These are phyloP conservation scores for Oleoguttula mirabilis DNA, from an alignment of 495 filamentous ascomycete genomes.

Conservation along the genomic window DNA sequence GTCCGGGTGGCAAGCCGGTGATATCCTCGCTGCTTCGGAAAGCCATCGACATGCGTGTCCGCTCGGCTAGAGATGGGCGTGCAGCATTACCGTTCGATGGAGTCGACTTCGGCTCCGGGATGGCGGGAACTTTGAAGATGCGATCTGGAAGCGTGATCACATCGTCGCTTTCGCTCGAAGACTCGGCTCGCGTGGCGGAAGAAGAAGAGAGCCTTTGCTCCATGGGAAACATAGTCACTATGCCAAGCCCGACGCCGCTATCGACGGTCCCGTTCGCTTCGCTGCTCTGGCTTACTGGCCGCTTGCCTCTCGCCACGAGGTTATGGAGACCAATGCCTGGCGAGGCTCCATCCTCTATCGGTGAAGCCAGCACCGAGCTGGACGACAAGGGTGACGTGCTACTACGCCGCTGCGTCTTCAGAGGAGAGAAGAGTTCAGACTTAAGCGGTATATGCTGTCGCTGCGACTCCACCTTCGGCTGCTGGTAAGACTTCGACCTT, in stretches of 20 bases:
- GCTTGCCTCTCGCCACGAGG: too few species aligned
- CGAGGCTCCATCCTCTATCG: too few species aligned
- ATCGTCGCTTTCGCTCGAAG: too few species aligned
- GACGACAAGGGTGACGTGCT: too few species aligned
- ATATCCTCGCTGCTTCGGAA: slow-evolving; percentile 13
- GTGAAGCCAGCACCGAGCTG: too few species aligned
- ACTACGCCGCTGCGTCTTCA: slow-evolving; percentile 10
- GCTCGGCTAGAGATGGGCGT: slow-evolving; percentile 32
- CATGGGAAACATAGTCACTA: too few species aligned
- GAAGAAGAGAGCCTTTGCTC: too few species aligned
- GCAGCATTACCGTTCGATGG: background rate
- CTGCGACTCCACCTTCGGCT: slow-evolving; percentile 13
- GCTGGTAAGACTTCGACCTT: slow-evolving; percentile 4
- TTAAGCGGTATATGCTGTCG: slow-evolving; percentile 13
- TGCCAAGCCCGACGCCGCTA: background rate
- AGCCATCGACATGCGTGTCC: slow-evolving; percentile 35
- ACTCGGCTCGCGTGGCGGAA: too few species aligned
- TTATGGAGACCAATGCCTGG: background rate
- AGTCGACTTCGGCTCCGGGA: background rate
- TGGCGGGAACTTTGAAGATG: too few species aligned
- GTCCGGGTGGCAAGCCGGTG: slow-evolving; percentile 6
- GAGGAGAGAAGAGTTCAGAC: slow-evolving; percentile 18
- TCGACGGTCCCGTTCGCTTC: background rate
- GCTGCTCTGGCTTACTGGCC: background rate
- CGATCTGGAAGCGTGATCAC: too few species aligned